phyloP scores from a whole-genome alignment of 306 rosid species.

The Quercus engelmannii region DNA sequence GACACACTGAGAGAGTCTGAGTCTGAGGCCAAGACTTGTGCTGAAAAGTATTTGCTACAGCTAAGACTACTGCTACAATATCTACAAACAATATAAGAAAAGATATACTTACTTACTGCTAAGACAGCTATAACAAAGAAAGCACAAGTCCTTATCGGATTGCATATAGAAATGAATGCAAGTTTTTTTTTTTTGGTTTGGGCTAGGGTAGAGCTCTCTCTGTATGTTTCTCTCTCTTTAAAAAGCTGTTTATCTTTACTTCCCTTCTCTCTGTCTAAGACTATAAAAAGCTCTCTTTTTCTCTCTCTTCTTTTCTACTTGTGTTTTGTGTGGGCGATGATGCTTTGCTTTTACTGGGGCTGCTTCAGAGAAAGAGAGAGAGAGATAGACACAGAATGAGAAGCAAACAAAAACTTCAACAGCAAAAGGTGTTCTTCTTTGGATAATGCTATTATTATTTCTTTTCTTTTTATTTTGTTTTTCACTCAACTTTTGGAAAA shows the following conservation, averaged over 20 bases:
- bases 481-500: neutral
- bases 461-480: neutral
- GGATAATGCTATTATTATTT: slow-evolving; percentile 44
- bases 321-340: slow-evolving; percentile 34
- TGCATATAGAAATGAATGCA: slow-evolving; percentile 19
- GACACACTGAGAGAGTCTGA: slow-evolving; percentile 21
- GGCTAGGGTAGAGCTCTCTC: slow-evolving; percentile 8
- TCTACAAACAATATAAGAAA: too few species aligned
- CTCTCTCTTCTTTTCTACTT: neutral
- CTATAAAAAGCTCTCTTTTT: slow-evolving; percentile 10
- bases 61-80: neutral
- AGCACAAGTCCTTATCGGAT: slow-evolving; percentile 68
- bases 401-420: slow-evolving; percentile 47
- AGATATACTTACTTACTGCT: too few species aligned
- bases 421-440: slow-evolving; percentile 39
- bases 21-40: slow-evolving; percentile 28
- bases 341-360: slow-evolving; percentile 29
- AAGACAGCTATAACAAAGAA: neutral
- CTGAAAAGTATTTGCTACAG: slow-evolving; percentile 30
- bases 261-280: slow-evolving; percentile 4
- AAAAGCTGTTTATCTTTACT: slow-evolving; percentile 21
- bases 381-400: slow-evolving; percentile 28
- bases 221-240: slow-evolving; percentile 11
- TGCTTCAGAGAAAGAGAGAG: neutral
- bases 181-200: slow-evolving; percentile 22